These are phyloP conservation scores for Lepiota subincarnata DNA, from an alignment of 768 basidiomycete genomes.

Conservation along the genomic window DNA sequence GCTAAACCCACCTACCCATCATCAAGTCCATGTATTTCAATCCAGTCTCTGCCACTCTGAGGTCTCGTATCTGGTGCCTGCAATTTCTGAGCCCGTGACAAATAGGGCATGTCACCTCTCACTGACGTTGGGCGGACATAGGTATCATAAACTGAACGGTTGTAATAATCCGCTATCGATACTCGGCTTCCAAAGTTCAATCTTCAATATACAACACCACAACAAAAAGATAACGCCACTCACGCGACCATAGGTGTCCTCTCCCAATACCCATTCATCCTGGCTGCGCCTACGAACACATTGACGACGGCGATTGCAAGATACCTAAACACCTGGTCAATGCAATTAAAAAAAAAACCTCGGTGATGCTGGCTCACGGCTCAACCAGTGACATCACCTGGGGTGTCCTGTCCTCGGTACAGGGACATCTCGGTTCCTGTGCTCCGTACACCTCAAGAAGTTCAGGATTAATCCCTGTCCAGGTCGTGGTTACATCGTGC, in stretches of 20 bases:
- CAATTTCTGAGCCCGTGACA: not conserved
- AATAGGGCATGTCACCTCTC: not conserved
- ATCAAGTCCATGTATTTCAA: conserved; percentile 35
- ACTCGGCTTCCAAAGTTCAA: conserved; percentile 38
- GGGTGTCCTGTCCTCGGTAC: no score
- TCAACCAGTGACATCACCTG: no score
- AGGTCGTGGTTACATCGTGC: no score
- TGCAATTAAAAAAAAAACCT: not conserved
- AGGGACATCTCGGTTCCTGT: no score
- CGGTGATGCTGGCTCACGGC: no score
- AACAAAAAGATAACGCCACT: conserved; percentile 19
- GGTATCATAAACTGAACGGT: conserved; percentile 41
- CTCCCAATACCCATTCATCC: conserved; percentile 19
- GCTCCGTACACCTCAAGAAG: no score
- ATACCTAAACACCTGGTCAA: conserved; percentile 27
- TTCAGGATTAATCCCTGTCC: no score
- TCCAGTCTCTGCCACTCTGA: conserved; percentile 44
- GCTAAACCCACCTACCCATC: conserved; percentile 28
- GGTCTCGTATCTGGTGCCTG: conserved; percentile 46
- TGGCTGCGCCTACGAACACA: conserved; percentile 36
- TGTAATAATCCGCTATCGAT: conserved; percentile 46
- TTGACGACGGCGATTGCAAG: conserved; percentile 42
- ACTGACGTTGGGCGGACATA: conserved; percentile 53
- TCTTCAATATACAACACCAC: not conserved
- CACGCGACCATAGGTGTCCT: conserved; percentile 51